phyloP scores from a whole-genome alignment of 2,329 filamentous ascomycete genomes.

The Rasamsonia emersonii region DNA sequence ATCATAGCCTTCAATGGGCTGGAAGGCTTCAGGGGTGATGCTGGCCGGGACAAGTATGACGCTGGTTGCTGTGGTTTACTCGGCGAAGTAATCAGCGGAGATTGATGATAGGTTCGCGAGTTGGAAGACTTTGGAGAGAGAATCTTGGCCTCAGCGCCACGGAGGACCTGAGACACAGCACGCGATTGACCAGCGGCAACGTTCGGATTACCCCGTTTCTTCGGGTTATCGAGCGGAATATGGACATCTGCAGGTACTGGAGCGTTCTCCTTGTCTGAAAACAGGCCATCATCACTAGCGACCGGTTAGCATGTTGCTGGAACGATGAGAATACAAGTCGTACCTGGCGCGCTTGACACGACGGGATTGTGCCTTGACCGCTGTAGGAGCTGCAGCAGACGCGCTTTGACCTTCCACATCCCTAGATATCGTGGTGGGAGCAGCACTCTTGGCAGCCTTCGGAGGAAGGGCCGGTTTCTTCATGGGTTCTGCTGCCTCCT shows the following conservation, averaged over 20 bases:
- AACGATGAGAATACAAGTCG: slow-evolving; percentile 9
- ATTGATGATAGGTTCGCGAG: slow-evolving; percentile 57
- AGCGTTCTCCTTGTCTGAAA: slow-evolving; percentile 69
- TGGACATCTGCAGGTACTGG: slow-evolving; percentile 28
- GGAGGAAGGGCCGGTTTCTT: slow-evolving; percentile 22
- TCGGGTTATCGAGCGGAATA: slow-evolving; percentile 54
- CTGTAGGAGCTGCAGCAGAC: slow-evolving; percentile 12
- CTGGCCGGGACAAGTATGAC: slow-evolving; percentile 49
- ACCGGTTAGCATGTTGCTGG: slow-evolving; percentile 11
- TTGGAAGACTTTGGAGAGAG: slow-evolving; percentile 79
- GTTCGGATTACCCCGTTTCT: slow-evolving; percentile 52
- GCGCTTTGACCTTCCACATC: slow-evolving; percentile 17
- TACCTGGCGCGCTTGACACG: slow-evolving; percentile 26
- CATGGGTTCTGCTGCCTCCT: slow-evolving; percentile 19
- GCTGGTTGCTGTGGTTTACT: slow-evolving; percentile 41
- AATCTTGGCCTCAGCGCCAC: slow-evolving; percentile 48
- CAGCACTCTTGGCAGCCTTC: slow-evolving; percentile 21
- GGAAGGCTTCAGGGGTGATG: slow-evolving; percentile 54
- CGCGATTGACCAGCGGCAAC: slow-evolving; percentile 29
- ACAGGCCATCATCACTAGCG: slow-evolving; percentile 53
- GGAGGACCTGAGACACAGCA: slow-evolving; percentile 34
- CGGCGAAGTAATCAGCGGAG: slow-evolving; percentile 39
- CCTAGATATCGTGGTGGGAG: slow-evolving; percentile 19
- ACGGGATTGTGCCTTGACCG: slow-evolving; percentile 20
- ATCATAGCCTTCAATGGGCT: slow-evolving; percentile 27